Evolutionary conservation across 768 basidiomycete species (phyloP), one percentile per base, ranked within the genome.

Genomic region (Lactarius hatsudake): DNA sequence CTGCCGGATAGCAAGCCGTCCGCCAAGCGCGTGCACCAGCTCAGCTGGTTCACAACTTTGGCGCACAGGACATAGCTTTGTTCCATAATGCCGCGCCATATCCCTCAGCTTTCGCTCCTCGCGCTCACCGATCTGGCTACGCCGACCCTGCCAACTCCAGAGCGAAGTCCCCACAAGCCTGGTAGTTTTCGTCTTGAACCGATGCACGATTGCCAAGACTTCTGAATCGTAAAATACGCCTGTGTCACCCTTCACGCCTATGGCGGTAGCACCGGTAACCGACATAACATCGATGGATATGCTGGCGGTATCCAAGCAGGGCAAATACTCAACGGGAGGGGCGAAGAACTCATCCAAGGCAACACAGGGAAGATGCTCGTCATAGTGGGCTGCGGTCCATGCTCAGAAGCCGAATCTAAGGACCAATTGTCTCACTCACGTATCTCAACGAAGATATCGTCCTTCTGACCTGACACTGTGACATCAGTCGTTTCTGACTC

Each of bases 81-180:
- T 89, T 26, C 87, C 85, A 75, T 93, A 94, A 59, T 88, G 85
- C 66, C 85, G 84, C 8, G 88, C 87, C 6, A 94, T 78, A 61
- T 93, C 91, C 51, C 83, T 79, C 43, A 91, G 71, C 73, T 91
- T 93, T 63, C 77, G 81, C 71, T 85, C 83, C 69, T 93, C 93
- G 56, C 78, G 79, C 58, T 88, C 86, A 1, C 84, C 84, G 36
- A 82, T 71, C 26, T 75, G 78, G 56, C 83, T 80, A 45, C 79
- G 79, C 62, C 81, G 84, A 0, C 93, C 93, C 20, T 79, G 77
- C 93, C 93, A 94, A 26, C 83, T 84, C 91, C 91, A 94, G 20
- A 94, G 82, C 26, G 81, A 82, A 6, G 88, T 92, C 30, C 80
- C 79, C 4, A 86, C 91, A 18, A 94, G 79, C 15, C 89, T 87